A percentile compares a stretch with the other conserved stretches of the same genome.
phyloP scores from a whole-genome alignment of 2,329 filamentous ascomycete genomes.

The Hypoxylon sp. region DNA sequence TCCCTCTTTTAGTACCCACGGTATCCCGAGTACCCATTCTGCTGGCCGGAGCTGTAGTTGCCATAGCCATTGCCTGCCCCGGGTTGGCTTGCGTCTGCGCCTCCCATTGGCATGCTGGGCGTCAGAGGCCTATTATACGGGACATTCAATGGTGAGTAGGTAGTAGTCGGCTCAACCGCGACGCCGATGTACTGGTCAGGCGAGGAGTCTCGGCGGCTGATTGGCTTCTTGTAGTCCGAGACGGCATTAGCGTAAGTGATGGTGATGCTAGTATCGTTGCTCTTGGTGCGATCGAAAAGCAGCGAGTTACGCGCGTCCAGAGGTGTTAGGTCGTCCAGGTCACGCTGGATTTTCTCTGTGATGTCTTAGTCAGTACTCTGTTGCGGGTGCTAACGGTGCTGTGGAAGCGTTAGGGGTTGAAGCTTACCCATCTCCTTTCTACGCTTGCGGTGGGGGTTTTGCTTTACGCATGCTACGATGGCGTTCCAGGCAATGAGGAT shows the following conservation, averaged over 20 bases:
- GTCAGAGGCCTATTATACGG: slow-evolving; percentile 58
- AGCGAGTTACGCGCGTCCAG: slow-evolving; percentile 90
- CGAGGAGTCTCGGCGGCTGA: slow-evolving; percentile 50
- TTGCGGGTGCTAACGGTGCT: slow-evolving; percentile 44
- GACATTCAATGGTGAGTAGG: slow-evolving; percentile 48
- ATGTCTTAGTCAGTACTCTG: slow-evolving; percentile 71
- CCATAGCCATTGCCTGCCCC: slow-evolving; percentile 52
- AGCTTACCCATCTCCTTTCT: slow-evolving; percentile 90
- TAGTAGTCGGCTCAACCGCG: slow-evolving; percentile 46
- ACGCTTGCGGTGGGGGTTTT: slow-evolving; percentile 91
- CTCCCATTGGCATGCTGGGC: slow-evolving; percentile 50
- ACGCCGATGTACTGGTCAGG: slow-evolving; percentile 55
- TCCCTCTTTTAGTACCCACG: slow-evolving; percentile 36
- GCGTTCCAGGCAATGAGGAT: slow-evolving; percentile 92
- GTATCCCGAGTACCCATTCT: slow-evolving; percentile 41
- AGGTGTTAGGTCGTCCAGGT: slow-evolving; percentile 86
- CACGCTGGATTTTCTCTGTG: slow-evolving; percentile 81
- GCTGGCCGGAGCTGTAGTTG: slow-evolving; percentile 38
- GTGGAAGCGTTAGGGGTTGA: slow-evolving; percentile 6
- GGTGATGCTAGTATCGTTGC: slow-evolving; percentile 58
- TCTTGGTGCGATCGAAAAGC: slow-evolving; percentile 73
- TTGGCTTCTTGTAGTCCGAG: slow-evolving; percentile 53
- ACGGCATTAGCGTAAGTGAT: slow-evolving; percentile 59
- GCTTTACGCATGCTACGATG: slow-evolving; percentile 83
- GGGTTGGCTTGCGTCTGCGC: slow-evolving; percentile 56